phyloP scores from a whole-genome alignment of 345 rosid species.

The Orychophragmus violaceus region DNA sequence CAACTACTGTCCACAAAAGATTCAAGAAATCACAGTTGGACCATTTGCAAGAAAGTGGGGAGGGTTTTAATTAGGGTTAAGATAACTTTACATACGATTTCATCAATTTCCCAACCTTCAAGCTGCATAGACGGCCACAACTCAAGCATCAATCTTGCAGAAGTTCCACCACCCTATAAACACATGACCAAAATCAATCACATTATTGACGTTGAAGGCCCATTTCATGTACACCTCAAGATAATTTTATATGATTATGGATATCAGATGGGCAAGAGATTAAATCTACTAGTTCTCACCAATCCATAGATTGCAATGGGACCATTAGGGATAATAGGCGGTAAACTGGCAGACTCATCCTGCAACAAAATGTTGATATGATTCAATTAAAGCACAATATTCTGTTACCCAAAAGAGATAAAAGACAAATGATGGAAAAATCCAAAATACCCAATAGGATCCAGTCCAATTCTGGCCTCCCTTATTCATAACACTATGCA shows the following conservation, averaged over 20 bases:
- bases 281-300: conserved; percentile 46
- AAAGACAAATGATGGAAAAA: conserved; percentile 20
- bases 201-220: not conserved
- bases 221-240: not conserved
- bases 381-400: not conserved
- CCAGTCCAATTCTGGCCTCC: conserved; percentile 63
- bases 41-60: not conserved
- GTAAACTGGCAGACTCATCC: conserved; percentile 80
- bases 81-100: conserved; percentile 41
- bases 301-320: conserved; percentile 77
- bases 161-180: conserved; percentile 83
- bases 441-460: conserved; percentile 61
- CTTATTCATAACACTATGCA: conserved; percentile 70
- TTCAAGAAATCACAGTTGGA: not conserved
- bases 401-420: not conserved
- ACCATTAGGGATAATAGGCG: conserved; percentile 61
- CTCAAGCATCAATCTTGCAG: conserved; percentile 70
- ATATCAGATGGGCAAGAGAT: not conserved
- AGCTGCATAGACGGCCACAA: conserved; percentile 69
- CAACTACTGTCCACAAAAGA: conserved; percentile 38
- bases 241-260: not conserved
- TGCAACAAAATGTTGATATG: conserved; percentile 25
- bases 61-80: not conserved
- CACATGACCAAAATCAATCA: not conserved
- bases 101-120: conserved; percentile 74